A percentile compares a stretch with the other conserved stretches of the same genome.
phyloP scores from a whole-genome alignment of 2,329 filamentous ascomycete genomes.

The Scytalidium lignicola region DNA sequence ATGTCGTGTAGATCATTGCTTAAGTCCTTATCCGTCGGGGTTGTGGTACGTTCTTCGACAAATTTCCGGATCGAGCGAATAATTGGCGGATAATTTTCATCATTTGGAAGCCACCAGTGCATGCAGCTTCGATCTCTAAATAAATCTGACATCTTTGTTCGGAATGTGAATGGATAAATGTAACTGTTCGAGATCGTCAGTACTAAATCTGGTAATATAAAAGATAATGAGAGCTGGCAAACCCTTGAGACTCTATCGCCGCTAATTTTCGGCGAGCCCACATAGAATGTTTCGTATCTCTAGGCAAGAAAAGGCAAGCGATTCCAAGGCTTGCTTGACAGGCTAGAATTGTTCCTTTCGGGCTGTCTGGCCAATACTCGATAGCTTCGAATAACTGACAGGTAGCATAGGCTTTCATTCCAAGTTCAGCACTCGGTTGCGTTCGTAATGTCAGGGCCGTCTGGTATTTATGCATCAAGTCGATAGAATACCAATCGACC shows the following conservation, averaged over 20 bases:
- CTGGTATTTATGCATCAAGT: slow-evolving; percentile 77
- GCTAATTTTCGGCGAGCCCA: slow-evolving; percentile 81
- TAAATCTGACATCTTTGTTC: slow-evolving; percentile 67
- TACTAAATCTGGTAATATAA: not conserved
- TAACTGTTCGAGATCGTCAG: slow-evolving; percentile 54
- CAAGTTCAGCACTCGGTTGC: slow-evolving; percentile 48
- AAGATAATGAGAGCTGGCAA: slow-evolving; percentile 31
- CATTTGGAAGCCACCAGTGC: slow-evolving; percentile 85
- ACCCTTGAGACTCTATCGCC: slow-evolving; percentile 74
- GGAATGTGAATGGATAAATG: slow-evolving; percentile 71
- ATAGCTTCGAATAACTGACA: slow-evolving; percentile 79
- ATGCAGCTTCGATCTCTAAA: slow-evolving; percentile 68
- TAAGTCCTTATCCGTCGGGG: slow-evolving; percentile 46
- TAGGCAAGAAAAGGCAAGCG: slow-evolving; percentile 72
- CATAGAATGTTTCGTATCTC: slow-evolving; percentile 64
- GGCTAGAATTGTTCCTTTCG: slow-evolving; percentile 64
- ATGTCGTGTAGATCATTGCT: slow-evolving; percentile 68
- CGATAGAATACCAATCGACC: slow-evolving; percentile 73
- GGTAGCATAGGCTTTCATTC: slow-evolving; percentile 59
- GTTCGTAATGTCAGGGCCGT: slow-evolving; percentile 49
- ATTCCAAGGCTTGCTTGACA: slow-evolving; percentile 74
- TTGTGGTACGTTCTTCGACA: slow-evolving; percentile 69
- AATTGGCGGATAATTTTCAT: slow-evolving; percentile 68
- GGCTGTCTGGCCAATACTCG: slow-evolving; percentile 63
- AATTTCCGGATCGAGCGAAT: slow-evolving; percentile 75